phyloP scores from a whole-genome alignment of 768 basidiomycete genomes.

The Leccinum longicurvipes region DNA sequence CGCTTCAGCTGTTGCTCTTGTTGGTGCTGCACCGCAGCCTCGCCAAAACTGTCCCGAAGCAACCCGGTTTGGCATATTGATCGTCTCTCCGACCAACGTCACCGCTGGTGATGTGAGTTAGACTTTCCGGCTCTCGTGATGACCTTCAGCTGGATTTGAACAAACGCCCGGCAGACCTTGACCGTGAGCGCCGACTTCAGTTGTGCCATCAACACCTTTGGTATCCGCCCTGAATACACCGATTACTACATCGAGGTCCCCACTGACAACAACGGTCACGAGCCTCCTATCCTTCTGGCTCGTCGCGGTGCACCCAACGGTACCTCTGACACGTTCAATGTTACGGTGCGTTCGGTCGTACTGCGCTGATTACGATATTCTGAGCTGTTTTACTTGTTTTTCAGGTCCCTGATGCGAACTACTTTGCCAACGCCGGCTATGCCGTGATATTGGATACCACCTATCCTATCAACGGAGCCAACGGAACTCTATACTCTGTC shows the following conservation, averaged over 20 bases:
- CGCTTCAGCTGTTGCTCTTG: slow-evolving; percentile 12
- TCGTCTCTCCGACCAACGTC: slow-evolving; percentile 19
- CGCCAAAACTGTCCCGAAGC: slow-evolving; percentile 25
- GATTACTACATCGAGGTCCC: slow-evolving; percentile 36
- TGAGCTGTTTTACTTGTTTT: background rate
- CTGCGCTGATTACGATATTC: background rate
- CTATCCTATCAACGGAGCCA: slow-evolving; percentile 18
- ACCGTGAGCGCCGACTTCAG: slow-evolving; percentile 22
- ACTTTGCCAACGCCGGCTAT: slow-evolving; percentile 9
- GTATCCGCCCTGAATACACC: slow-evolving; percentile 22
- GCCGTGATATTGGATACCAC: slow-evolving; percentile 24
- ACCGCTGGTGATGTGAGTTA: slow-evolving; percentile 24
- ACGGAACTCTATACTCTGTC: background rate
- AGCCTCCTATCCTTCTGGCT: slow-evolving; percentile 29
- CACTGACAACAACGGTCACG: slow-evolving; percentile 28
- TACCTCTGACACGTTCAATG: background rate
- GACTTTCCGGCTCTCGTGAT: background rate
- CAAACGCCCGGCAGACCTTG: slow-evolving; percentile 14
- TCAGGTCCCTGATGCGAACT: slow-evolving; percentile 22
- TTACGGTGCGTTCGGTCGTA: background rate
- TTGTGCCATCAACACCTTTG: slow-evolving; percentile 22
- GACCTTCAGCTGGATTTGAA: slow-evolving; percentile 2
- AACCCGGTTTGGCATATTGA: slow-evolving; percentile 17
- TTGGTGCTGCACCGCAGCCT: slow-evolving; percentile 15
- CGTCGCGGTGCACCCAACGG: background rate